Conservation (phyloP, 1,284 basidiomycete genomes). For the Fomitopsis pinicola region DNA sequence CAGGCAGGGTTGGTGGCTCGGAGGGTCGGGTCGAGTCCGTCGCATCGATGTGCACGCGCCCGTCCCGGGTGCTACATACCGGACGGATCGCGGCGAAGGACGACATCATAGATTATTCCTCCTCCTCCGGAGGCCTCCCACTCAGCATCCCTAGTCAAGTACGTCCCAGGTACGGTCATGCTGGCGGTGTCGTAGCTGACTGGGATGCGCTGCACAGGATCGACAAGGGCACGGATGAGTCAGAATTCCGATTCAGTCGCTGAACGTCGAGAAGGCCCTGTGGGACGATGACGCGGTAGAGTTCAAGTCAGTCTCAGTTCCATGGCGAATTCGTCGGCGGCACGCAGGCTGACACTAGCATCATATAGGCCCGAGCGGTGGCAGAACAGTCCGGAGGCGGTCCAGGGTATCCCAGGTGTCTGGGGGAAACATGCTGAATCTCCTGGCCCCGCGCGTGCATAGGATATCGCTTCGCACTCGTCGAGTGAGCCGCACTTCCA, state of each 20-base stretch:
- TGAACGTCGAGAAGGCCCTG: conserved; percentile 6
- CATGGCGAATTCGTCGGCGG: too few relatives aligned
- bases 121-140: conserved; percentile 16
- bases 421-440: conserved; percentile 55
- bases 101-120: conserved; percentile 25
- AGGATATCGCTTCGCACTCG: conserved; percentile 66
- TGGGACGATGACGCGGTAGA: conserved; percentile 1
- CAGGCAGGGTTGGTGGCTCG: too few relatives aligned
- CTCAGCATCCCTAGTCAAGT: conserved; percentile 26
- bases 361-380: conserved; percentile 32
- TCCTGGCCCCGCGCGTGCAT: conserved; percentile 62
- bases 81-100: conserved; percentile 46
- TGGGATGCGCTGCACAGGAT: conserved; percentile 22
- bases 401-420: conserved; percentile 47
- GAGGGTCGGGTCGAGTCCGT: too few relatives aligned
- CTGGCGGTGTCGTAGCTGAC: not conserved
- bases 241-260: conserved; percentile 38
- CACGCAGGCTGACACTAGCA: not conserved
- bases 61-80: conserved; percentile 35
- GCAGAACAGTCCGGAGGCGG: conserved; percentile 19
- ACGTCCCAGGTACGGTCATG: too few relatives aligned
- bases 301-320: too few relatives aligned
- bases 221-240: conserved; percentile 41
- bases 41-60: conserved; percentile 45
- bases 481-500: conserved; percentile 49